Evolutionary conservation across 139 green algal species (phyloP), one percentile per base, ranked within the genome.

Genomic region (Coelastrella sp.): DNA sequence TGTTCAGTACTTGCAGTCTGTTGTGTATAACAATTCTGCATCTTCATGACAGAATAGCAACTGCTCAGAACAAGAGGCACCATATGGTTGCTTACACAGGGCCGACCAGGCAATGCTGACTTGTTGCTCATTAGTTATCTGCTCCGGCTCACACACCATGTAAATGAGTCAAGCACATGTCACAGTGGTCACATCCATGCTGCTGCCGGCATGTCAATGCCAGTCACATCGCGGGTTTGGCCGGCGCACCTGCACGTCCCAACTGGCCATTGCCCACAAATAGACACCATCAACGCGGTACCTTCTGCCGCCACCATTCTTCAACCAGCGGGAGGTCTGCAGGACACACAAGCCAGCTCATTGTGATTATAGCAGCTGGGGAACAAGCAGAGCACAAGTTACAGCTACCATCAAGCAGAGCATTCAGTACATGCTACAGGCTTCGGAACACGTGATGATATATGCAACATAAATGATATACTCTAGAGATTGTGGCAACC

Each of bases 251-350:
- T 88, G 83, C 17, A 88, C 83, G 23, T 88, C 83, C 83, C 83
- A 88, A 19, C 32, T 68, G 20, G 83, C 83, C 54, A 88, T 64
- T 4, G 65, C 47, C 83, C 83, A 88, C 83, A 88, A 20, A 65
- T 88, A 88, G 47, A 88, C 8, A 3, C 83, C 83, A 65, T 88
- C 83, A n/a, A 88, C 66, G 11, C 83, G 65, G 66, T 88, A 88
- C 14, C 11, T 74, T 14, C 60, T 57, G 83, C 83, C 83, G 19
- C 83, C 83, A 78, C 66, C 66, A 78, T 73, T 23, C 65, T 80
- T 88, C 64, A 88, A 65, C 83, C 83, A 88, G 5, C 83, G 65
- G 20, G 83, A 88, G 17, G 83, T 88, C 66, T 88, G 65, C 73
- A 78, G 73, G 16, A 23, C 73, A 78, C 16, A 78, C 73, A 78